phyloP scores from a whole-genome alignment of 805 yeast species.

The Millerago galiae region DNA sequence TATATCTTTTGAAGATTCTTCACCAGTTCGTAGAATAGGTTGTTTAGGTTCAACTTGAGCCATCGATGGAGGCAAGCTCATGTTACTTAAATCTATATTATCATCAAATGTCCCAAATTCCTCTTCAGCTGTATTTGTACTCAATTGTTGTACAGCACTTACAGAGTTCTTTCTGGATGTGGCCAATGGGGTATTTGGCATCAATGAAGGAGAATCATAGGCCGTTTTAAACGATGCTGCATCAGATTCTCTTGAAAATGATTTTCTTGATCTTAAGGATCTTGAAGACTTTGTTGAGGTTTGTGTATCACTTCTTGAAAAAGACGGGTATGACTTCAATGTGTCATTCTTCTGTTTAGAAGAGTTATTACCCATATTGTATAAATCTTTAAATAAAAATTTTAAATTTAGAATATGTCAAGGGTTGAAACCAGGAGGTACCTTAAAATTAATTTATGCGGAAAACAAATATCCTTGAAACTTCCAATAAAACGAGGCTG shows the following conservation, averaged over 20 bases:
- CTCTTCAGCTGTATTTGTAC: constrained; percentile 9
- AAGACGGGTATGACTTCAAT: constrained; percentile 31
- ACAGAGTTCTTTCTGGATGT: constrained; percentile 21
- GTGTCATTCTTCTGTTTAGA: constrained; percentile 25
- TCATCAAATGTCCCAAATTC: constrained; percentile 14
- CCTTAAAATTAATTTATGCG: no score
- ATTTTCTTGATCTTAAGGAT: constrained; percentile 32
- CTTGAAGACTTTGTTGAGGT: constrained; percentile 42
- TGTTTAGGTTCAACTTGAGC: constrained; percentile 62
- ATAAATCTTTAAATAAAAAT: no score
- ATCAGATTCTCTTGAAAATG: constrained; percentile 23
- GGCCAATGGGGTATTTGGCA: constrained; percentile 21
- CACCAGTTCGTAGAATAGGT: constrained; percentile 50
- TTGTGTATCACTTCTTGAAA: constrained; percentile 49
- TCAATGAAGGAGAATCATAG: constrained; percentile 22
- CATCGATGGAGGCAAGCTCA: constrained; percentile 61
- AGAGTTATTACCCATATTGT: constrained; percentile 23
- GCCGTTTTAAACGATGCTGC: constrained; percentile 28
- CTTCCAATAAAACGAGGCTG: no score
- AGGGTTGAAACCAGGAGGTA: no score
- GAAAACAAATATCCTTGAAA: no score
- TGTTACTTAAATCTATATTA: constrained; percentile 25
- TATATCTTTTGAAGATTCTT: constrained; percentile 2
- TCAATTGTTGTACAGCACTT: constrained; percentile 10
- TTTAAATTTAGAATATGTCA: no score